Base-by-base conservation (phyloP, 1,284 basidiomycete species). In the Puccinia novopanici region DNA sequence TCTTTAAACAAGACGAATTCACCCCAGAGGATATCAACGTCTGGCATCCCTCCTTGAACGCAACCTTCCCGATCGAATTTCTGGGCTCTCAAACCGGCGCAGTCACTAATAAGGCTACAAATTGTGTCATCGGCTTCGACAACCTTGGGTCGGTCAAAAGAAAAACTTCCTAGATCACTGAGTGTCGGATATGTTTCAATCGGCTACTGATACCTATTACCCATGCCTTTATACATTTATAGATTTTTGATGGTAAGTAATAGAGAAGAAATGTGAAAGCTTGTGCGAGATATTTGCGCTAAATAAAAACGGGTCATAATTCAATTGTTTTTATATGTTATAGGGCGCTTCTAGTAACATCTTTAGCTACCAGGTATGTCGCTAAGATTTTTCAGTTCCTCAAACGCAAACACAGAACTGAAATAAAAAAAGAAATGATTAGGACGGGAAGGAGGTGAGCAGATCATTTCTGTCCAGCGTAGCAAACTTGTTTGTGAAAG, bases 191-290 rank as follows among this genome's bases (percentile, higher is more conserved):
- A 4, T 27, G 24, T 13, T 48, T 42, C 2, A 68, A 48, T n/a
- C 6, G 50, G 8, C 12, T 12, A 42, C 3, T 30, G 24, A 73
- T 52, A 22, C 22, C 30, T 4, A 1, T 40, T 54, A 34, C 24
- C 15, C 24, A 27, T 22, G 3, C 9, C 22, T n/a, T 73, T 73
- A 2, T 12, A 17, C 30, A 8, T 68, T n/a, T 10, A 30, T 57
- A 73, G 77, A 19, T 79, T 79, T 57, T 22, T 79, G 10, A 79
- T 79, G 68, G 77, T 73, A 73, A 73, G 70, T 50, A 48, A 59
- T 27, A 59, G 27, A n/a, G 17, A 34, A 63, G 27, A 37, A 40
- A 63, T 40, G 1, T 22, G 4, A 17, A 19, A 63, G 17, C 57
- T 9, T 37, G 30, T 30, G 9, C 6, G 17, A 22, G 8, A 1